Evolutionary conservation across 2,329 filamentous ascomycete genomes (phyloP), one percentile per base, ranked within the genome.

Genomic region (Ophiostoma ulmi): DNA sequence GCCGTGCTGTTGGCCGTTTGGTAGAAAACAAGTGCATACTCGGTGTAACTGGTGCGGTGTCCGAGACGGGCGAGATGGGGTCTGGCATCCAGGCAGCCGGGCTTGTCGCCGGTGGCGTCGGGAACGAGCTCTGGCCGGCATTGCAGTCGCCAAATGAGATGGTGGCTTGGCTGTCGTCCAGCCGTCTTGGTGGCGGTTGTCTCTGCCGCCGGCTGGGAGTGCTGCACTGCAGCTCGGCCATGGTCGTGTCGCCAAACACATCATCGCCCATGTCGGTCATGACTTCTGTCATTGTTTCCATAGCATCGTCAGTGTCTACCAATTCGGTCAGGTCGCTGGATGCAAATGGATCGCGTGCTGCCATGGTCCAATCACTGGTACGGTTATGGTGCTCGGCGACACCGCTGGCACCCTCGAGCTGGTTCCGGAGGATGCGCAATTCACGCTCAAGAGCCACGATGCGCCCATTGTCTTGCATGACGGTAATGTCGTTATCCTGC

Each of bases 71-170:
- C 13, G 58, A 22, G 8, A 48, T 3, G 20, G 61, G 61, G 20
- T 63, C 68, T n/a, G 66, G 41, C 5, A 35, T 5, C 14, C 48
- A 63, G 1, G 76, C 72, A 73, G 78, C 74, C 1, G 84, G 83
- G 61, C 86, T 88, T 0, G 86, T 88, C 2, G 83, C 81, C 0
- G 86, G 86, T 0, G 86, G 86, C 0, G 85, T 86, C 5, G 83
- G 83, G 73, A 87, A 87, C 0, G 84, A 86, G 70, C 1, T 39
- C 35, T 39, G 52, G 35, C 52, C 48, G 20, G 17, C 61, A 35
- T 64, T 36, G 61, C 61, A 36, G 35, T 64, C 61, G 10, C 63
- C 63, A 52, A 68, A 70, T 10, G 63, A 48, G 78, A 76, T 64
- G 78, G 76, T 61, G 78, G 76, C 20, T 79, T 75, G 1, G 55